Conservation (phyloP, 306 rosid species). For the Lithocarpus polystachyus region DNA sequence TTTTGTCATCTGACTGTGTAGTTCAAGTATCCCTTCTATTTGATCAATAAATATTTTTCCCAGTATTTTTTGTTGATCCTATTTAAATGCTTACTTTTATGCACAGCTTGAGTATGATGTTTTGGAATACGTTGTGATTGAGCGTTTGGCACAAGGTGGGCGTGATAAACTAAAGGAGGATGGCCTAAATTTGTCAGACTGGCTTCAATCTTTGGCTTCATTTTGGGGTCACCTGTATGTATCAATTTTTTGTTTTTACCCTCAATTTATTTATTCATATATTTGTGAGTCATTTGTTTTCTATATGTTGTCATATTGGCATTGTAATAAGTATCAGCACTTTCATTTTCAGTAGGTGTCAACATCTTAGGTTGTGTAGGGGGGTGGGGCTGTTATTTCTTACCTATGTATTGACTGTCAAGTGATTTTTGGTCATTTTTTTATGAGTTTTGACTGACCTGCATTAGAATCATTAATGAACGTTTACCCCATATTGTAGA, state of each 20-base stretch:
- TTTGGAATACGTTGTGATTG: constrained; percentile 96
- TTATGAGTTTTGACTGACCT: constrained; percentile 18
- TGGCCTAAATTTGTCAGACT: constrained; percentile 96
- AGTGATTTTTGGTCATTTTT: constrained; percentile 8
- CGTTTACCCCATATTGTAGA: constrained; percentile 38
- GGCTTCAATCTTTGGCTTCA: constrained; percentile 99
- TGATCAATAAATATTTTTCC: neutral
- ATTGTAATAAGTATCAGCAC: neutral
- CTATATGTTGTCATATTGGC: neutral
- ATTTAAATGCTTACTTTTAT: constrained; percentile 10
- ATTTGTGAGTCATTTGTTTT: neutral
- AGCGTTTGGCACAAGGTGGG: constrained; percentile 90
- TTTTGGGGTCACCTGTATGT: constrained; percentile 99
- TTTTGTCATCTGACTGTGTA: neutral
- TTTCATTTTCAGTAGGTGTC: neutral
- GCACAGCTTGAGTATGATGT: constrained; percentile 94
- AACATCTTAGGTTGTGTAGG: neutral
- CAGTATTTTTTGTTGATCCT: neutral
- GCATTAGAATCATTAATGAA: constrained; percentile 26
- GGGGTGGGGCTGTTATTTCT: neutral
- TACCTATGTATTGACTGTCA: neutral
- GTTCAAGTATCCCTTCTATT: neutral
- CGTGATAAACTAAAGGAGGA: constrained; percentile 96
- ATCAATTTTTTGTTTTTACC: constrained; percentile 6
- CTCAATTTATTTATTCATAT: neutral